Percentiles rank a stretch among this genome's conserved stretches.
Evolutionary conservation across 345 rosid genomes (phyloP).

Genomic region (Lagerstroemia speciosa): DNA sequence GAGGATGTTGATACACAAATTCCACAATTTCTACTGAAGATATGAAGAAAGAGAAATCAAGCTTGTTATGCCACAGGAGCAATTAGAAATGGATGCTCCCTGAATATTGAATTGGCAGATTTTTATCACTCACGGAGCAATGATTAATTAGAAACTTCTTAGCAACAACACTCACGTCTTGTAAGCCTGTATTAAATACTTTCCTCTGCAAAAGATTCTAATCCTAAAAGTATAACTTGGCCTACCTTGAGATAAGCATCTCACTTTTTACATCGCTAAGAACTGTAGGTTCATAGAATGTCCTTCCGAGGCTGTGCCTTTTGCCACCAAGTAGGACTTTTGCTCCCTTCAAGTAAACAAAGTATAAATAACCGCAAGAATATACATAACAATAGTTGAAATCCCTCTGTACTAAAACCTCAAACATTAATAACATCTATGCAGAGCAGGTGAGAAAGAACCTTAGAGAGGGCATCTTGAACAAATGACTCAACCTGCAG

Average conservation of each 20-base stretch:
- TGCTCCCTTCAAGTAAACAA: conserved; percentile 54
- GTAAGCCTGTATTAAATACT: background rate
- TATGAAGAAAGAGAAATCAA: background rate
- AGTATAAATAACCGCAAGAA: background rate
- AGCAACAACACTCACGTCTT: background rate
- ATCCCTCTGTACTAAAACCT: background rate
- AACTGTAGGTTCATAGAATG: conserved; percentile 90
- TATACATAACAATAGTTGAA: background rate
- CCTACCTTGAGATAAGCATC: conserved; percentile 63
- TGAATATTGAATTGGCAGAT: background rate
- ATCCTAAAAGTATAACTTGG: background rate
- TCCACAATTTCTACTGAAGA: background rate
- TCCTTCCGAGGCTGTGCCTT: conserved; percentile 86
- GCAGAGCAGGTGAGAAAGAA: conserved; percentile 20
- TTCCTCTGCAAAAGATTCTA: background rate
- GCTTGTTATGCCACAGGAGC: background rate
- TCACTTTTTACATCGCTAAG: conserved; percentile 51
- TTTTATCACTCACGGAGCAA: background rate
- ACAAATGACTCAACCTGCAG: conserved; percentile 78
- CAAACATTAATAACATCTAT: background rate
- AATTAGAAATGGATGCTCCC: background rate
- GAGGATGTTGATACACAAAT: background rate
- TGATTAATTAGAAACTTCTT: background rate
- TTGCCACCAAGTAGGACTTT: conserved; percentile 50
- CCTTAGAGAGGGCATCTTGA: conserved; percentile 86